These are phyloP conservation scores for Curvularia spicifera DNA, from an alignment of 2,329 filamentous ascomycete genomes.

Conservation along the genomic window DNA sequence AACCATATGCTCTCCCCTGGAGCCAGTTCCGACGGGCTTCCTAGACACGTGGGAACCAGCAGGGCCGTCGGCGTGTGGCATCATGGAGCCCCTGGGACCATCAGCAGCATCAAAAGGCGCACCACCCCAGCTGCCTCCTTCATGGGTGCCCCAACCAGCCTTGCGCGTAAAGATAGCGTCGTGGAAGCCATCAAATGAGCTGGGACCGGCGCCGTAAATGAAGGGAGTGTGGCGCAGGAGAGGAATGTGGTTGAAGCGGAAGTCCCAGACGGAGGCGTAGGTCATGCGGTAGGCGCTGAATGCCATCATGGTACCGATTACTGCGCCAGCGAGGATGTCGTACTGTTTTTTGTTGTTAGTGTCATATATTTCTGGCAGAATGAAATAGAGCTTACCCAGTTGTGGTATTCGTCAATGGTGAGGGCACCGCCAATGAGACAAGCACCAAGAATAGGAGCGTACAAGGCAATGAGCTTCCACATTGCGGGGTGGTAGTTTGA, in stretches of 20 bases:
- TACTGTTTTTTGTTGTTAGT: constrained; percentile 59
- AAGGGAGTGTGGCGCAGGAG: constrained; percentile 65
- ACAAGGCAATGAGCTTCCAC: constrained; percentile 73
- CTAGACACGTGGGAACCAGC: constrained; percentile 36
- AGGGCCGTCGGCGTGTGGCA: constrained; percentile 37
- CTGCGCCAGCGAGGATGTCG: constrained; percentile 69
- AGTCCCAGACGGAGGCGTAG: constrained; percentile 73
- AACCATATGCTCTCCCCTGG: constrained; percentile 13
- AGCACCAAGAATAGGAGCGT: constrained; percentile 71
- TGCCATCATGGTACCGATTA: constrained; percentile 70
- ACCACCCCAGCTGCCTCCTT: constrained; percentile 50
- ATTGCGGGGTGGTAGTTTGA: constrained; percentile 73
- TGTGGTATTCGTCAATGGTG: constrained; percentile 75
- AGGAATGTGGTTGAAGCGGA: constrained; percentile 70
- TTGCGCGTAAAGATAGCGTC: constrained; percentile 65
- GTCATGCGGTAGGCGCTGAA: constrained; percentile 71
- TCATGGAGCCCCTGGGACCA: constrained; percentile 45
- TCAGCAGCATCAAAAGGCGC: constrained; percentile 54
- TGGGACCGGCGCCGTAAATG: constrained; percentile 54
- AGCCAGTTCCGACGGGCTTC: constrained; percentile 3
- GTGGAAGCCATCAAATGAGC: constrained; percentile 55
- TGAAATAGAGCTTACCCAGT: constrained; percentile 44
- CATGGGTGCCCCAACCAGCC: constrained; percentile 63
- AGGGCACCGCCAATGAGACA: constrained; percentile 71
- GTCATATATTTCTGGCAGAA: background rate